Conservation (phyloP, 2,329 filamentous ascomycete species). For the Emergomyces africanus region DNA sequence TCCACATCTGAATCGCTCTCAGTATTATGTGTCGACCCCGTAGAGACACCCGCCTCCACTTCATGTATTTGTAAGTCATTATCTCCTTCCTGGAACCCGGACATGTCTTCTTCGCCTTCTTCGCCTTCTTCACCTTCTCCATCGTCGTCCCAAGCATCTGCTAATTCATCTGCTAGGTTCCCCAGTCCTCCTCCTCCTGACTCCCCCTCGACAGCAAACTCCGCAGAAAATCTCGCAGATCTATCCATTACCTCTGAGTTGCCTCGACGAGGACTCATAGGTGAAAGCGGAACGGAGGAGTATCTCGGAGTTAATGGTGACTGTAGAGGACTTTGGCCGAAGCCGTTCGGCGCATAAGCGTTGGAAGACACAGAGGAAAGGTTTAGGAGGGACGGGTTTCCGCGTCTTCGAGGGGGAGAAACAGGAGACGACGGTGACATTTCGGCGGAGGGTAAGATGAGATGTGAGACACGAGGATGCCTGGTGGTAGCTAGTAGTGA, state of each 20-base stretch:
- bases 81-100: slow-evolving; percentile 23
- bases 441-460: slow-evolving; percentile 12
- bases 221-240: slow-evolving; percentile 26
- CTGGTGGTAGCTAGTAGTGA: slow-evolving; percentile 19
- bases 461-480: slow-evolving; percentile 15
- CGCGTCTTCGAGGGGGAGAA: slow-evolving; percentile 26
- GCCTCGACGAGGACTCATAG: slow-evolving; percentile 24
- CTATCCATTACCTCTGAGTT: slow-evolving; percentile 25
- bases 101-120: slow-evolving; percentile 27
- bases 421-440: slow-evolving; percentile 13
- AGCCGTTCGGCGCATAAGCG: slow-evolving; percentile 20
- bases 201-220: slow-evolving; percentile 22
- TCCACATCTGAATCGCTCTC: slow-evolving; percentile 8
- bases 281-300: slow-evolving; percentile 28
- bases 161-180: slow-evolving; percentile 51
- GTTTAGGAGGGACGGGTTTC: slow-evolving; percentile 24
- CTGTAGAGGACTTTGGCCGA: slow-evolving; percentile 19
- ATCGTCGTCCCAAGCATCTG: slow-evolving; percentile 44
- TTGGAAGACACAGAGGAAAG: slow-evolving; percentile 24
- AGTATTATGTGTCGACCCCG: slow-evolving; percentile 17
- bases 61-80: slow-evolving; percentile 17
- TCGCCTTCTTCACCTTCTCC: slow-evolving; percentile 34
- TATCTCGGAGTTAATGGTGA: slow-evolving; percentile 25
- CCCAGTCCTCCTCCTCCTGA: slow-evolving; percentile 39
- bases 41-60: slow-evolving; percentile 18